A percentile compares a stretch with the other conserved stretches of the same genome.
phyloP scores from a whole-genome alignment of 2,329 filamentous ascomycete genomes.

The Colletotrichum tropicale region DNA sequence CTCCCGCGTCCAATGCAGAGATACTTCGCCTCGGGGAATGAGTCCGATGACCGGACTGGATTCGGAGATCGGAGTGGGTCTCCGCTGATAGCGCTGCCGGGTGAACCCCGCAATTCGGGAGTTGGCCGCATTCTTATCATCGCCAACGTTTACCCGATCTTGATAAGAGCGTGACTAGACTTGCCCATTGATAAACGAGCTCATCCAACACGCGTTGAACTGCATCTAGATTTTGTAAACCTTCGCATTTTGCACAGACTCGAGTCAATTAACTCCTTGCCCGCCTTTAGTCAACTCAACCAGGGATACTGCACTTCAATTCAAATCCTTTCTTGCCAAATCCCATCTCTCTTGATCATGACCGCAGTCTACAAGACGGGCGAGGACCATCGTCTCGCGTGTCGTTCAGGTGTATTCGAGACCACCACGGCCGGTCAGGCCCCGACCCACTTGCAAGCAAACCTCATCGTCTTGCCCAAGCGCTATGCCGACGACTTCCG shows the following conservation, averaged over 20 bases:
- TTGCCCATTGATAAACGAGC: fast-evolving
- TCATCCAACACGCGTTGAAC: no score
- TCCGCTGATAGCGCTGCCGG: background rate
- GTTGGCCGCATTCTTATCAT: background rate
- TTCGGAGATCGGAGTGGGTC: constrained; percentile 20
- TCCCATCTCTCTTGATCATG: background rate
- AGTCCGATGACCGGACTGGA: background rate
- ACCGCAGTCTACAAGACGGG: constrained; percentile 29
- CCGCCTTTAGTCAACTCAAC: background rate
- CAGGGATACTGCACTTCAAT: fast-evolving
- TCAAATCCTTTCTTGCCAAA: background rate
- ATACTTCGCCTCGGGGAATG: background rate
- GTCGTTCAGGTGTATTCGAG: constrained; percentile 42
- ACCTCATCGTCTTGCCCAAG: constrained; percentile 64
- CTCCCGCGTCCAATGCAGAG: background rate
- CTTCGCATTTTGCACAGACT: background rate
- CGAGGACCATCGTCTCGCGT: constrained; percentile 45
- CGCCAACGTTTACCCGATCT: background rate
- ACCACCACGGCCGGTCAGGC: constrained; percentile 59
- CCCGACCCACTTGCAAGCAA: constrained; percentile 63
- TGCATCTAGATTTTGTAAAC: no score
- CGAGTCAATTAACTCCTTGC: fast-evolving
- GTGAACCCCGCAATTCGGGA: background rate
- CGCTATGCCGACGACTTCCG: constrained; percentile 63
- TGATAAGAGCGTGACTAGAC: background rate